Conservation (phyloP, 2,329 filamentous ascomycete species). For the Geoglossum cookeanum region DNA sequence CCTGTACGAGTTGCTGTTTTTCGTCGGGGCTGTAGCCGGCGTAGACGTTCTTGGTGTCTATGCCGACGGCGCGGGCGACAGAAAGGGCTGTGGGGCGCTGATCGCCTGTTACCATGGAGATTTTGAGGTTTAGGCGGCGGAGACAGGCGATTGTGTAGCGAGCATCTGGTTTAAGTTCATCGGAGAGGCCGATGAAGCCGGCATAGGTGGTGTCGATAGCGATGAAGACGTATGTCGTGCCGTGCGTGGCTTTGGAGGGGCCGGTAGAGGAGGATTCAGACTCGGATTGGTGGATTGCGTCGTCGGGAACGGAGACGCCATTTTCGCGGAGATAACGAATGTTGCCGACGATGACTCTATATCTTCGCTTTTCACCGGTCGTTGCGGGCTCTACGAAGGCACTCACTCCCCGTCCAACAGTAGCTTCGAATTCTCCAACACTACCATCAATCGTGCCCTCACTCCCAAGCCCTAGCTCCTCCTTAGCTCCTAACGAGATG, state of each 20-base stretch:
- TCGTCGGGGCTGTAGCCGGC: conserved; percentile 80
- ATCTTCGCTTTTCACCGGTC: conserved; percentile 46
- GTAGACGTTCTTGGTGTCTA: conserved; percentile 54
- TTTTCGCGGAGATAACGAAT: conserved; percentile 55
- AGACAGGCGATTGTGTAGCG: conserved; percentile 64
- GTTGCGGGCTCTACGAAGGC: conserved; percentile 63
- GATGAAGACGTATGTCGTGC: conserved; percentile 79
- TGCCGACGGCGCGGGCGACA: conserved; percentile 68
- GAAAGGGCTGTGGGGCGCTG: conserved; percentile 66
- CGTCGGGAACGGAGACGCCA: conserved; percentile 31
- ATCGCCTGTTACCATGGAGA: conserved; percentile 87
- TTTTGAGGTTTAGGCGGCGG: conserved; percentile 65
- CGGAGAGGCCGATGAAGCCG: conserved; percentile 66
- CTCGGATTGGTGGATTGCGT: conserved; percentile 7
- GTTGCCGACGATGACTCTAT: conserved; percentile 71
- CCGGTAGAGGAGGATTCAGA: conserved; percentile 11
- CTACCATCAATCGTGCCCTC: conserved; percentile 66
- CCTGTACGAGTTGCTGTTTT: conserved; percentile 69
- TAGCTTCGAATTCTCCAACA: conserved; percentile 66
- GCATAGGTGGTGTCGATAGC: conserved; percentile 68
- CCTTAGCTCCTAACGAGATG: conserved; percentile 55
- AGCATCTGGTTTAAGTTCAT: conserved; percentile 80
- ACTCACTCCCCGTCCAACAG: conserved; percentile 68
- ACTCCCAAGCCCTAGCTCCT: conserved; percentile 49
- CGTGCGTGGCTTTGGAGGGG: conserved; percentile 23